These are phyloP conservation scores for Suillus cothurnatus DNA, from an alignment of 768 basidiomycete genomes.

Conservation along the genomic window DNA sequence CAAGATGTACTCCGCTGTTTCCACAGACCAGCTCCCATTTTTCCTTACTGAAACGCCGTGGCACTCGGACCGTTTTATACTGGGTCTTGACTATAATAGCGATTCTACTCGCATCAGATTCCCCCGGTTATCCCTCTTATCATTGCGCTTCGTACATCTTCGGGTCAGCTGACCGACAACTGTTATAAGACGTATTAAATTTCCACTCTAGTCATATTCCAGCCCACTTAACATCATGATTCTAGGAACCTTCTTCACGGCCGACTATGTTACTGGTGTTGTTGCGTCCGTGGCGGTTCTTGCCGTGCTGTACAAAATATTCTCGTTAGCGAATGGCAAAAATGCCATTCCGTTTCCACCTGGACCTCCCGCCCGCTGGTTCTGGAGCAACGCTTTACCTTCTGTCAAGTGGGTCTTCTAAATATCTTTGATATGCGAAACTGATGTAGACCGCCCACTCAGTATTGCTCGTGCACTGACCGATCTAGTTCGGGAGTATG, in stretches of 20 bases:
- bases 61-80: too few relatives aligned
- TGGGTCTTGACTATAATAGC: neutral
- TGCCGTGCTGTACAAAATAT: slow-evolving; percentile 9
- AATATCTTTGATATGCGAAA: neutral
- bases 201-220: neutral
- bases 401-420: slow-evolving; percentile 3
- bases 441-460: neutral
- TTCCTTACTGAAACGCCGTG: too few relatives aligned
- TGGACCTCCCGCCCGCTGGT: slow-evolving; percentile 13
- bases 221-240: neutral
- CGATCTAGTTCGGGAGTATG: slow-evolving; percentile 58
- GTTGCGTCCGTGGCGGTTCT: neutral
- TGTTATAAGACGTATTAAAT: neutral
- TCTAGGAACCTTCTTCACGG: neutral
- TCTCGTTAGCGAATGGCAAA: slow-evolving; percentile 1
- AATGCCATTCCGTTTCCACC: slow-evolving; percentile 10
- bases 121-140: neutral
- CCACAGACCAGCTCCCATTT: too few relatives aligned
- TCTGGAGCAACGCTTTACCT: slow-evolving; percentile 13
- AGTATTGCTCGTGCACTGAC: slow-evolving; percentile 38
- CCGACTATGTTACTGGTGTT: slow-evolving; percentile 9
- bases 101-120: neutral
- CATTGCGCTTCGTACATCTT: neutral
- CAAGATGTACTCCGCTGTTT: too few relatives aligned
- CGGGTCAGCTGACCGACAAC: neutral